phyloP scores from a whole-genome alignment of 2,329 filamentous ascomycete genomes.

The Cordyceps pruinosa region DNA sequence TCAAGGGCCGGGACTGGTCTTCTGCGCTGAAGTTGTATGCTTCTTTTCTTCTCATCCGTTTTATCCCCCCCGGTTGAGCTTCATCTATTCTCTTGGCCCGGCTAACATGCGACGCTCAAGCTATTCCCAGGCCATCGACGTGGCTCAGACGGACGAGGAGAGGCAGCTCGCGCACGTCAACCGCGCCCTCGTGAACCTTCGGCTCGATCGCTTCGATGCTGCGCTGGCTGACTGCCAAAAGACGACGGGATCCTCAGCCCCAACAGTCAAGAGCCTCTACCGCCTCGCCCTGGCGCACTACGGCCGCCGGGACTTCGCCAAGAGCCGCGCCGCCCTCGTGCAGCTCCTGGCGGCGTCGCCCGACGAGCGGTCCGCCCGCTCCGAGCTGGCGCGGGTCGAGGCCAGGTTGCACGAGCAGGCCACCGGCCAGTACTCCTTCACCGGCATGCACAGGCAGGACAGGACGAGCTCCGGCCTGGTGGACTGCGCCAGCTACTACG shows the following conservation, averaged over 20 bases:
- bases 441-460: not conserved
- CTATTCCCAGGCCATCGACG: not conserved
- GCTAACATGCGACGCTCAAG: not conserved
- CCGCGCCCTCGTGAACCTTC: not conserved
- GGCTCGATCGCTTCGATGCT: not conserved
- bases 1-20: not conserved
- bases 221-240: not conserved
- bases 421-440: not conserved
- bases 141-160: not conserved
- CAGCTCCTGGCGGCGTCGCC: not conserved
- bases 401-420: not conserved
- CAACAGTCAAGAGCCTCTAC: not conserved
- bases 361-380: not conserved
- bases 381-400: not conserved
- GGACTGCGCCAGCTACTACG: not conserved
- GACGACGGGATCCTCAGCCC: not conserved
- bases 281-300: not conserved
- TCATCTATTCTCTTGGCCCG: not conserved
- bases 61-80: not conserved
- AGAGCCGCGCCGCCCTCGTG: not conserved
- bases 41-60: not conserved
- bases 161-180: not conserved
- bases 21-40: not conserved
- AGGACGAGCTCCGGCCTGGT: not conserved
- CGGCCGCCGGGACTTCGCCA: not conserved